These are phyloP conservation scores for Schizochytrium sp. DNA, from an alignment of 108 stramenopile species.

Conservation along the genomic window DNA sequence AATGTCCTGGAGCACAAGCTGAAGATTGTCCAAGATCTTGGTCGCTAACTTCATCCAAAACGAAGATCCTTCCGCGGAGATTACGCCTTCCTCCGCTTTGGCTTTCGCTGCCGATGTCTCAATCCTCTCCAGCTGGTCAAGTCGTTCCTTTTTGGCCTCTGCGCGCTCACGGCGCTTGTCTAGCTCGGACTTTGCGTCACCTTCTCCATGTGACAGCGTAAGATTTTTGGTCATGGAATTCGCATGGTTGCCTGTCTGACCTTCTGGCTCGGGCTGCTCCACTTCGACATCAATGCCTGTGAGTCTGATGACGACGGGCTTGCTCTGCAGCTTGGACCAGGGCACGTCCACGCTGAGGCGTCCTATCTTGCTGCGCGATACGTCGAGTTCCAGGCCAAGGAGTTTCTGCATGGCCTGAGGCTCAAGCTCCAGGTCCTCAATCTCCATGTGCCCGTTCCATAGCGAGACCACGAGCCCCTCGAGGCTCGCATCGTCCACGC, in stretches of 20 bases:
- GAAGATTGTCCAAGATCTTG: conserved; percentile 54
- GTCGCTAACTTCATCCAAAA: conserved; percentile 41
- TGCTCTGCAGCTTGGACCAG: conserved; percentile 59
- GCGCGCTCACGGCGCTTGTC: not conserved
- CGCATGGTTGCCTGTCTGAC: not conserved
- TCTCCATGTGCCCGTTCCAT: conserved; percentile 53
- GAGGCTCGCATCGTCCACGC: conserved; percentile 57
- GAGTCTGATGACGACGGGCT: conserved; percentile 55
- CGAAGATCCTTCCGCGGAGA: conserved; percentile 2
- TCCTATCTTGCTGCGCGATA: conserved; percentile 1
- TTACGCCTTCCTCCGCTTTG: not conserved
- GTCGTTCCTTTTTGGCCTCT: not conserved
- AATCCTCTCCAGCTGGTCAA: conserved; percentile 39
- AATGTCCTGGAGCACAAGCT: conserved; percentile 56
- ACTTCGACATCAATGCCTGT: conserved; percentile 49
- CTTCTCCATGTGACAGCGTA: not conserved
- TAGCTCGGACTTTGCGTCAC: not conserved
- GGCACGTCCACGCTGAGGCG: conserved; percentile 53
- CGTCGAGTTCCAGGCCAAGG: conserved; percentile 18
- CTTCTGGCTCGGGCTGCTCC: not conserved
- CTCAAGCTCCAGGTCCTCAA: conserved; percentile 52
- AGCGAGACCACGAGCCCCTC: conserved; percentile 38
- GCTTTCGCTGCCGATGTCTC: conserved; percentile 14
- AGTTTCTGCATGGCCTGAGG: conserved; percentile 32
- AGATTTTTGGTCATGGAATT: no score